Conservation (phyloP, 768 basidiomycete species). For the Suillus spraguei region DNA sequence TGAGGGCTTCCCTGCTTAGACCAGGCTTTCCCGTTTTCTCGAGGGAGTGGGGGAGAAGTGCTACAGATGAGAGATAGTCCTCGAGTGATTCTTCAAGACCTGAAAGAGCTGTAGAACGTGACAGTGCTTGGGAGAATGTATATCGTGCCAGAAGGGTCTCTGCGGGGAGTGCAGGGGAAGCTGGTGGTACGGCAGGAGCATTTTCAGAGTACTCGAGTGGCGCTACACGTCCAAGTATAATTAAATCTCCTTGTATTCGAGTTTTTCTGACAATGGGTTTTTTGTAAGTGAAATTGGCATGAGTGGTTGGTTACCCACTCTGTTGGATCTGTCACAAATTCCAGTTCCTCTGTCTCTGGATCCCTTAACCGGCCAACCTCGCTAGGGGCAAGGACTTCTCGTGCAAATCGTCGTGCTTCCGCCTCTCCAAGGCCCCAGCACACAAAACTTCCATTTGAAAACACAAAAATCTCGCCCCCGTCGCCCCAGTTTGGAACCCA, state of each 20-base stretch:
- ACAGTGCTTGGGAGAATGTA: conserved; percentile 88
- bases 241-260: conserved; percentile 88
- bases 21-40: conserved; percentile 84
- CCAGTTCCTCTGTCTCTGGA: conserved; percentile 86
- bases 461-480: conserved; percentile 86
- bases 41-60: conserved; percentile 73
- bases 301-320: conserved; percentile 55
- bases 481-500: conserved; percentile 76
- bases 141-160: conserved; percentile 86
- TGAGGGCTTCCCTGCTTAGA: conserved; percentile 77
- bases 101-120: conserved; percentile 85
- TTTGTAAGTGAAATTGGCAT: background rate
- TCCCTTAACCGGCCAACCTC: conserved; percentile 68
- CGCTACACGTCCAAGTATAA: conserved; percentile 77
- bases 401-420: conserved; percentile 69
- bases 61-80: conserved; percentile 80
- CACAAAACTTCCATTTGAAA: conserved; percentile 86
- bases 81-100: conserved; percentile 87
- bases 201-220: conserved; percentile 56
- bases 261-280: conserved; percentile 57
- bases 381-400: conserved; percentile 59
- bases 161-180: conserved; percentile 57
- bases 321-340: conserved; percentile 88
- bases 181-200: conserved; percentile 46
- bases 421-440: conserved; percentile 86